Evolutionary conservation across 2,329 filamentous ascomycete species (phyloP), one percentile per base, ranked within the genome.

Genomic region (Ophiostoma pallidulum): DNA sequence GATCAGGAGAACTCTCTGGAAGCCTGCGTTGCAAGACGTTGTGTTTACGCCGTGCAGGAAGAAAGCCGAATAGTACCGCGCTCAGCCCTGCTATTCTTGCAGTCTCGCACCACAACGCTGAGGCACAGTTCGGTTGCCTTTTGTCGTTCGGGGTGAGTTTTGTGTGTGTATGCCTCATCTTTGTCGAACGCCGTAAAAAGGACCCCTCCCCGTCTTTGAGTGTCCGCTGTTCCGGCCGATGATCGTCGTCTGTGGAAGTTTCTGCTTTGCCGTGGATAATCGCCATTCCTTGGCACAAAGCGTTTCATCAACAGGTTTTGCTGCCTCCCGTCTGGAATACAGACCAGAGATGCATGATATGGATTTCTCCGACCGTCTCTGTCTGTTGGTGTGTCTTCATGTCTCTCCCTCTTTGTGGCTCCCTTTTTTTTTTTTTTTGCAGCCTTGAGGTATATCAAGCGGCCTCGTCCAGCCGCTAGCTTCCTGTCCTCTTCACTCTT

Each of bases 291-390:
- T 49, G 49, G 49, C 49, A 45, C 24, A 36, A 28, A 18, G 32
- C 31, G 49, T 51, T 51, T 51, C 49, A 48, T 51, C 49, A 35
- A 37, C 48, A 41, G 37, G 33, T 33, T 37, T 49, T 26, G 20
- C 16, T 43, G 46, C 41, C 31, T 39, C 38, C 32, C 29, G 22
- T 39, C 18, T 45, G 33, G 19, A 36, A 44, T 44, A 19, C 19
- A 12, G 29, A 35, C 31, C 24, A 22, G 26, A 12, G 14, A 14
- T 29, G 12, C 19, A 4, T 20, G 10, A 28, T 16, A 13, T 8
- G 12, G 7, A 14, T 8, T 33, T 33, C 14, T n/a, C 31, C n/a
- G 13, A 14, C 10, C 12, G 7, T n/a, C 18, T 32, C 42, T 45
- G 37, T 32, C 24, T 37, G 10, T 29, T 29, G n/a, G n/a, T n/a